Base-by-base conservation (phyloP, 169 alveolate species). In the Eimeria maxima region DNA sequence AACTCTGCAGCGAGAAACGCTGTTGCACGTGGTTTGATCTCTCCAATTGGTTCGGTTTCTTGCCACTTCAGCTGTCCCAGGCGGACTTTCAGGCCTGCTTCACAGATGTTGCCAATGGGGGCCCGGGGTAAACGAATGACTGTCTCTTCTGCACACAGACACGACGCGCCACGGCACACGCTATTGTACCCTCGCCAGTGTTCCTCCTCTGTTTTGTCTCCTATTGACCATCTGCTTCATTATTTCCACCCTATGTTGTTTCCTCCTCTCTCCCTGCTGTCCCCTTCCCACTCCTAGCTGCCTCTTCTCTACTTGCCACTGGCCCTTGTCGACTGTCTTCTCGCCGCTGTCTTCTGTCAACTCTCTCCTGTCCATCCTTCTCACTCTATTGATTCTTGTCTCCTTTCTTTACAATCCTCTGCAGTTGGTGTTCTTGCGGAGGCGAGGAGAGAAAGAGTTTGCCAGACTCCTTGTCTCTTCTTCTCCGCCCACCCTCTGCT, bases 101-200 rank as follows among this genome's bases (percentile, higher is more conserved):
- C 94, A 90, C 97, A 5, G 97, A 95, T 44, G 94, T 95, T 24
- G 97, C 97, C 1, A 91, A 95, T 45, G 96, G 95, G 7, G 97
- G 97, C 33, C 67, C 73, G 4, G 97, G 97, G 97, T 95, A 14
- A 22, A 81, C 10, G 10, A 14, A 24, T 65, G 4, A 44, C 20
- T 18, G 20, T 18, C n/a, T 57, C n/a, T 57, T 57, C 60, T 53
- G 60, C 60, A 11, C 60, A 33, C 38, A 33, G 38, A 33, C 38
- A 33, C 38, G 38, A 33, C 38, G 60, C 3, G 20, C 16, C 60
- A 11, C 18, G 67, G 24, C 22, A 11, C 13, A 13, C 7, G 13
- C 69, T 57, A 3, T 16, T 57, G 27, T 57, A 24, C 27, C 69
- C 20, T 57, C 20, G 18, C n/a, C 24, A 14, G 7, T 57, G 69